Conservation (phyloP, 2,329 filamentous ascomycete species). For the Raffaelea ambrosiae region DNA sequence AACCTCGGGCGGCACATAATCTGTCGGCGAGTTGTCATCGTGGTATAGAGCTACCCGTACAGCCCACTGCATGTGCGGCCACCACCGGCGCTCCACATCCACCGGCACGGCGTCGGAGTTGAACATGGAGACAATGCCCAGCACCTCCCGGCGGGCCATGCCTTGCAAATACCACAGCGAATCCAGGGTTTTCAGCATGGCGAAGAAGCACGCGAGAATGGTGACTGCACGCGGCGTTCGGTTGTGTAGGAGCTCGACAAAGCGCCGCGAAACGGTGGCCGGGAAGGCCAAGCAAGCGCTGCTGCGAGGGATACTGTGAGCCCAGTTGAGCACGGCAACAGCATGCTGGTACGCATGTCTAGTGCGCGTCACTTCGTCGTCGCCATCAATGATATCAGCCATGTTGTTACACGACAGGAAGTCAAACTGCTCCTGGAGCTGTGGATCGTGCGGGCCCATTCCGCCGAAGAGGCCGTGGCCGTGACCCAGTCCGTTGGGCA, state of each 20-base stretch:
- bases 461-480: background rate
- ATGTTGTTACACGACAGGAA: background rate
- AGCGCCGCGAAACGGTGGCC: slow-evolving; percentile 53
- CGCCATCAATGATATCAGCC: slow-evolving; percentile 2
- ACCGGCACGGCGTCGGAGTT: slow-evolving; percentile 40
- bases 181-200: slow-evolving; percentile 53
- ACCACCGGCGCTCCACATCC: slow-evolving; percentile 39
- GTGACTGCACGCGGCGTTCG: slow-evolving; percentile 53
- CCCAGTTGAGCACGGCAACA: slow-evolving; percentile 59
- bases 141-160: slow-evolving; percentile 56
- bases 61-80: slow-evolving; percentile 54
- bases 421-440: background rate
- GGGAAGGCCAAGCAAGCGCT: slow-evolving; percentile 55
- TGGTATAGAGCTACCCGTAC: slow-evolving; percentile 51
- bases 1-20: slow-evolving; percentile 44
- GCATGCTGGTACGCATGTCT: slow-evolving; percentile 54
- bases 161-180: slow-evolving; percentile 62
- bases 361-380: slow-evolving; percentile 23
- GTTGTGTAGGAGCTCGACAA: slow-evolving; percentile 49
- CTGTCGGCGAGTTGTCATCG: slow-evolving; percentile 32
- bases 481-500: background rate
- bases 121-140: slow-evolving; percentile 52
- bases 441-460: background rate
- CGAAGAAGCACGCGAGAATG: slow-evolving; percentile 59
- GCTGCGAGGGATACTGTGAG: slow-evolving; percentile 50